phyloP scores from a whole-genome alignment of 1,284 basidiomycete genomes.

The Apiotrichum porosum region DNA sequence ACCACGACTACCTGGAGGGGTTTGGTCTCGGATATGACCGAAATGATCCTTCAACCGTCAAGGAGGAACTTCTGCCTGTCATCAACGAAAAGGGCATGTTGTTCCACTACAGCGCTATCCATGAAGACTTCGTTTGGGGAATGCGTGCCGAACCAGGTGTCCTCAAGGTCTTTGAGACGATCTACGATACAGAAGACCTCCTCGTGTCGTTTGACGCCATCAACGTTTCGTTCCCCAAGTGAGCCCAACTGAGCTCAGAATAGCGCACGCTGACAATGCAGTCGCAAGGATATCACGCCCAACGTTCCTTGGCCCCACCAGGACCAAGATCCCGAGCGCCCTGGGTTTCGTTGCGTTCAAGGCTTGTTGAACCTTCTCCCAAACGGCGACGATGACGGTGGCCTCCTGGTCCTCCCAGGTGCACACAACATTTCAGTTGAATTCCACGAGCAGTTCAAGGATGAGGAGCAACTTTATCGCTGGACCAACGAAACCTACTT shows the following conservation, averaged over 20 bases:
- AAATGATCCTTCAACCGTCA: constrained; percentile 45
- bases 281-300: no score
- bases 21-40: constrained; percentile 39
- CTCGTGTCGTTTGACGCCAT: constrained; percentile 41
- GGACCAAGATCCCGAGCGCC: constrained; percentile 42
- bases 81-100: constrained; percentile 39
- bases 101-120: constrained; percentile 36
- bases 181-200: constrained; percentile 48
- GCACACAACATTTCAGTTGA: constrained; percentile 33
- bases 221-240: constrained; percentile 45
- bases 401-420: constrained; percentile 47
- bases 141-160: constrained; percentile 40
- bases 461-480: constrained; percentile 33
- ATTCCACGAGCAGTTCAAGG: constrained; percentile 45
- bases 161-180: constrained; percentile 38
- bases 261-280: constrained; percentile 16
- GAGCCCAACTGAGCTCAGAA: constrained; percentile 23
- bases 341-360: constrained; percentile 46
- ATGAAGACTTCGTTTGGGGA: constrained; percentile 48
- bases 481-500: constrained; percentile 40
- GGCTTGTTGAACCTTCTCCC: constrained; percentile 46
- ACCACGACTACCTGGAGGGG: constrained; percentile 42
- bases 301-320: constrained; percentile 50
- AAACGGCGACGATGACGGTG: constrained; percentile 49
- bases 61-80: constrained; percentile 37